Evolutionary conservation across 306 rosid genomes (phyloP), one percentile per base, ranked within the genome.

Genomic region (Alnus glutinosa): DNA sequence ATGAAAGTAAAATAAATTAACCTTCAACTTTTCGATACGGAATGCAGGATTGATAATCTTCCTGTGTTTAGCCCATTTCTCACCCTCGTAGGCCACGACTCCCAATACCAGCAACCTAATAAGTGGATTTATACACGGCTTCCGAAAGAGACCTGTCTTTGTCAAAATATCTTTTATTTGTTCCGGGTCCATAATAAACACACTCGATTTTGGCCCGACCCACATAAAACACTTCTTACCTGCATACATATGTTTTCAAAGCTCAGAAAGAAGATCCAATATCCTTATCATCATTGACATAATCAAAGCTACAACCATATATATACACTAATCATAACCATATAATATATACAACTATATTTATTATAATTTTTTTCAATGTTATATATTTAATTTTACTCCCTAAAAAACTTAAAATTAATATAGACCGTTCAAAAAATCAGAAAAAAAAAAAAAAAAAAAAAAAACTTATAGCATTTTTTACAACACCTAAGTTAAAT

Each of bases 61-160:
- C 64, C 89, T 79, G 77, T 83, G 90, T 75, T 73, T 90, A 63
- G 83, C 79, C 94, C 93, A 92, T 66, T 92, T 90, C 19, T 87
- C 86, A 55, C 85, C 89, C 7, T 89, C 87, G 46, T 79, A 9
- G 48, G 4, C 14, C 2, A 1, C 67, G 11, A 86, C 76, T 34
- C 96, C 93, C 5, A 13, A 2, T 2, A 36, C 78, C 5, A 91
- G 70, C 7, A 83, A 76, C 73, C 9, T 55, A 58, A 9, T 0
- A 18, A 83, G 34, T 15, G 91, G 91, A 62, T 87, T 81, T 12
- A 2, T 0, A 1, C 30, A 0, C 0, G 88, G 83, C 74, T 86
- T 90, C 5, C 18, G 80, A 16, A 87, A 87, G 11, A 83, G 92
- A 19, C 30, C 0, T 0, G 36, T 11, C 30, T 81, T 90, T 58